A percentile compares a stretch with the other conserved stretches of the same genome.
Conservation (phyloP, 208 protist species). For the Strigomonas oncopelti region DNA sequence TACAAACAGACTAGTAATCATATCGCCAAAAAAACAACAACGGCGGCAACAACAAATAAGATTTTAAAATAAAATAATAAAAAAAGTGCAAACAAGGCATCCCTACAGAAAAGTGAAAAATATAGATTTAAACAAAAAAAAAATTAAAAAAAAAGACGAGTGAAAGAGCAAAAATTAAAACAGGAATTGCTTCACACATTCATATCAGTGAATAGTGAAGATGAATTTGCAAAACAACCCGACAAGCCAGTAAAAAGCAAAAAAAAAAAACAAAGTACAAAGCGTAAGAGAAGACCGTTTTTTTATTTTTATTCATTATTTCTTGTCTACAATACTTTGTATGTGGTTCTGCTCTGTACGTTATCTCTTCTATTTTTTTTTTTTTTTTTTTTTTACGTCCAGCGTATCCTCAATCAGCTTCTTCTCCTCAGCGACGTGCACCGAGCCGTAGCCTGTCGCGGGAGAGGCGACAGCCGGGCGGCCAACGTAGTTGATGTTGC, state of each 20-base stretch:
- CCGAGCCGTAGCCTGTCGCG: slow-evolving; percentile 82
- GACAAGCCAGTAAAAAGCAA: slow-evolving; percentile 8
- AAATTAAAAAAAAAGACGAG: background rate
- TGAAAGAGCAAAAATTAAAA: background rate
- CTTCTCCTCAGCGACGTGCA: slow-evolving; percentile 87
- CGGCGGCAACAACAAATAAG: too few relatives aligned
- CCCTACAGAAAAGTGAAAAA: background rate
- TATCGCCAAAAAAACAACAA: too few relatives aligned
- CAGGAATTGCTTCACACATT: background rate
- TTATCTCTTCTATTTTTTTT: slow-evolving; percentile 9
- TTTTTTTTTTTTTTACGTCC: slow-evolving; percentile 8
- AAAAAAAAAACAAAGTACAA: slow-evolving; percentile 11
- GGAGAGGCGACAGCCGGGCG: slow-evolving; percentile 78
- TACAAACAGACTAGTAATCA: too few relatives aligned
- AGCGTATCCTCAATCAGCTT: slow-evolving; percentile 43
- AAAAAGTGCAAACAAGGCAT: background rate
- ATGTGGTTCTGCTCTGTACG: background rate
- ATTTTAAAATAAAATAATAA: background rate
- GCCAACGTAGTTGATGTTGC: slow-evolving; percentile 64
- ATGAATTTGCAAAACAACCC: too few relatives aligned
- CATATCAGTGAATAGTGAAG: too few relatives aligned
- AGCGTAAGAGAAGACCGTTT: slow-evolving; percentile 3
- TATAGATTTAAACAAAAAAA: background rate
- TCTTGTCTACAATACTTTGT: background rate
- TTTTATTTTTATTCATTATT: slow-evolving; percentile 6